Percentiles rank a stretch among this genome's conserved stretches.
Conservation (phyloP, 345 rosid species). For the Eucalyptus marginata region DNA sequence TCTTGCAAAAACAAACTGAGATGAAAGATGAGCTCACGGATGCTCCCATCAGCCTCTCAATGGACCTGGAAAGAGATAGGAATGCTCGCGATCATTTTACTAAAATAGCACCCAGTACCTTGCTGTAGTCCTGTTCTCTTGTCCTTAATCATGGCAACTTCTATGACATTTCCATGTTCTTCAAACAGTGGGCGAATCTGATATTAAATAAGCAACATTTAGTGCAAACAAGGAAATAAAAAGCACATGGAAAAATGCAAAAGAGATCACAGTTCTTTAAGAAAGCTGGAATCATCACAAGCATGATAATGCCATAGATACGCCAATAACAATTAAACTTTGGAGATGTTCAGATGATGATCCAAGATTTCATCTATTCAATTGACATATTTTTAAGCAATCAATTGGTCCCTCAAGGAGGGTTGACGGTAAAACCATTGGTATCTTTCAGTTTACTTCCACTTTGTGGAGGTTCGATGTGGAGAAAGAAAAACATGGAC, state of each 20-base stretch:
- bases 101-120: constrained; percentile 47
- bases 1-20: constrained; percentile 69
- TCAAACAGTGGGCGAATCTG: constrained; percentile 89
- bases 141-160: constrained; percentile 94
- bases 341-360: neutral
- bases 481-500: neutral
- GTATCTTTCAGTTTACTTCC: neutral
- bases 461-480: accelerated
- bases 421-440: neutral
- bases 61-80: constrained; percentile 64
- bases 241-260: neutral
- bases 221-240: neutral
- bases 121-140: constrained; percentile 95
- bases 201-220: neutral
- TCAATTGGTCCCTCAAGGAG: neutral
- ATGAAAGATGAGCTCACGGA: constrained; percentile 63
- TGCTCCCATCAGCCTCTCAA: constrained; percentile 93
- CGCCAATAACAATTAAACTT: neutral
- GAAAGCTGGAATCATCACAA: neutral
- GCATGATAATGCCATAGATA: neutral
- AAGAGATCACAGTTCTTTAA: neutral
- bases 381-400: neutral
- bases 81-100: constrained; percentile 22
- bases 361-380: neutral
- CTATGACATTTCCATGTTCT: constrained; percentile 78